Base-by-base conservation (phyloP, 805 yeast genomes). In the Lachancea lanzarotensis region DNA sequence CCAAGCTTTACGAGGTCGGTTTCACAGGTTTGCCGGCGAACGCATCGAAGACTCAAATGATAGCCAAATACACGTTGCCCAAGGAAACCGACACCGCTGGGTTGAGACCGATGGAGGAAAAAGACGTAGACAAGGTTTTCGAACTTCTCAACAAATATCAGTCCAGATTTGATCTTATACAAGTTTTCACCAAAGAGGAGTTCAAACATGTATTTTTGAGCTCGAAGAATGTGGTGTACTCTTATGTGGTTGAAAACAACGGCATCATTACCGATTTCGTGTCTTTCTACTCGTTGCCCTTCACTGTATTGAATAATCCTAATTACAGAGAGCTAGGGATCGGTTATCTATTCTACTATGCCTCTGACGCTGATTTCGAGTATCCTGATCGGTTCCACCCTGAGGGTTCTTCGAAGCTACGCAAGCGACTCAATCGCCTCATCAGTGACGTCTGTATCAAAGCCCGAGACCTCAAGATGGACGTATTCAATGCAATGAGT, bases 401-500 rank as follows among this genome's bases (percentile, higher is more conserved):
- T 20, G 72, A 60, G 3, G 76, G 68, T 2, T 71, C 73, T 9
- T 57, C 58, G 15, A 57, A 65, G 25, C 70, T 86, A 52, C 74
- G 75, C 54, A 69, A 70, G 50, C 74, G 97, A 52, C 72, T 93
- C 52, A 68, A 65, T 20, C 65, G 70, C 4, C 69, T 91, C 51
- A 73, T 89, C 44, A 71, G 70, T 39, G 95, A 90, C 56, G 89
- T 93, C 1, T 73, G 90, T 45, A 75, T 91, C 42, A 66, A 86
- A 33, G 81, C 95, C 25, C 58, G 58, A 18, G 83, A 84, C 62
- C 63, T 70, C 35, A 74, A 75, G 20, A 86, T 85, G 56, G 98
- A 93, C 62, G 98, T 93, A 3, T 87, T 91, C 74, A 93, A 93
- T 62, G 96, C 97, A 9, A 72, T 93, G 50, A 80, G 97, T 0